Conservation (phyloP, 1,139 yeast species). For the Geotrichum cucujoidarum region DNA sequence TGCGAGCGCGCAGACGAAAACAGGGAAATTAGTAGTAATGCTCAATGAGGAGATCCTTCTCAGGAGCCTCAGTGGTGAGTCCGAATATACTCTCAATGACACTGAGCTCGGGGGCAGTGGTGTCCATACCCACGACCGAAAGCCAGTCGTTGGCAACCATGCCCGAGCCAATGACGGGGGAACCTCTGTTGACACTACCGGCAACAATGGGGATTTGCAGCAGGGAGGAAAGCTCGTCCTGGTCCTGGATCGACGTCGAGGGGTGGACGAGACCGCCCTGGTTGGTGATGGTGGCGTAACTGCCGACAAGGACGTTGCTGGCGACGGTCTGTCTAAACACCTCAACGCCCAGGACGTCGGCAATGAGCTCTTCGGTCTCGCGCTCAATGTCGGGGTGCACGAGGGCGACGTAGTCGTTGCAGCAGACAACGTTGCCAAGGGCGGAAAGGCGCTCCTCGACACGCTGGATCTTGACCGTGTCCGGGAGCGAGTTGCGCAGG, state of each 20-base stretch:
- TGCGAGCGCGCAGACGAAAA: too few species aligned
- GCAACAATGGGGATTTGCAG: slow-evolving; percentile 97
- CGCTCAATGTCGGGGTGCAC: slow-evolving; percentile 99
- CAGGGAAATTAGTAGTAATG: slow-evolving; percentile 34
- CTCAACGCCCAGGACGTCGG: slow-evolving; percentile 98
- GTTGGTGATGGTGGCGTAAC: slow-evolving; percentile 89
- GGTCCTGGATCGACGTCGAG: slow-evolving; percentile 94
- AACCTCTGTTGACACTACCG: slow-evolving; percentile 97
- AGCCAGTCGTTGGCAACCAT: slow-evolving; percentile 98
- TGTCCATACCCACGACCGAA: slow-evolving; percentile 93
- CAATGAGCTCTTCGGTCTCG: slow-evolving; percentile 97
- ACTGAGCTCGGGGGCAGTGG: slow-evolving; percentile 97
- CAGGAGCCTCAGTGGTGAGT: slow-evolving; percentile 39
- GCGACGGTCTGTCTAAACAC: slow-evolving; percentile 99
- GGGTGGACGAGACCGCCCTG: slow-evolving; percentile 99
- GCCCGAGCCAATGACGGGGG: slow-evolving; percentile 96
- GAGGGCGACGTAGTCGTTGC: slow-evolving; percentile 97
- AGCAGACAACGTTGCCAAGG: slow-evolving; percentile 94
- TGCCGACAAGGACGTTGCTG: slow-evolving; percentile 95
- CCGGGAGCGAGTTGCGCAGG: slow-evolving; percentile 95
- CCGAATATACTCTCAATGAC: slow-evolving; percentile 91
- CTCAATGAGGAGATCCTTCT: slow-evolving; percentile 40
- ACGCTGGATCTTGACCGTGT: slow-evolving; percentile 89
- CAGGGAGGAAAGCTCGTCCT: slow-evolving; percentile 92
- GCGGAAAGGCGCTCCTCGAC: slow-evolving; percentile 97